Percentiles rank a stretch among this genome's conserved stretches.
phyloP scores from a whole-genome alignment of 1,284 basidiomycete genomes.

The Sporisorium graminicola region DNA sequence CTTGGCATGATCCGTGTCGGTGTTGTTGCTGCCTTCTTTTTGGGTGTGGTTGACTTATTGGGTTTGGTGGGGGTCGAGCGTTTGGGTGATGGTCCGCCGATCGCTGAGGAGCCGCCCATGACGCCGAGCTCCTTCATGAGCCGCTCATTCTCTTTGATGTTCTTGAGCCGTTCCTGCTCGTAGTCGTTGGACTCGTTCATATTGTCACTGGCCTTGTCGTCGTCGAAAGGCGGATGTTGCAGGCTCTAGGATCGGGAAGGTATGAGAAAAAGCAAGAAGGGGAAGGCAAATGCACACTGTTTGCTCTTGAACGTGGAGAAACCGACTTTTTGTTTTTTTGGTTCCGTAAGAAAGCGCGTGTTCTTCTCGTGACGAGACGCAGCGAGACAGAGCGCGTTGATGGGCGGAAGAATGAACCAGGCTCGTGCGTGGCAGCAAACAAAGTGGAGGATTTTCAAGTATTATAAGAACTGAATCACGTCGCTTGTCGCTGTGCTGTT shows the following conservation, averaged over 20 bases:
- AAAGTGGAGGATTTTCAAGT: constrained; percentile 5
- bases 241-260: background rate
- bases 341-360: constrained; percentile 1
- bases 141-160: constrained; percentile 65
- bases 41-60: constrained; percentile 38
- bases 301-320: constrained; percentile 5
- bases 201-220: background rate
- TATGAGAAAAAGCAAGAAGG: background rate
- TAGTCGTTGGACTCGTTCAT: constrained; percentile 54
- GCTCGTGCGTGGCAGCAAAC: constrained; percentile 6
- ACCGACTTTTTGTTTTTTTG: background rate
- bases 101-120: constrained; percentile 48
- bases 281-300: background rate
- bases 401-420: background rate
- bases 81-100: constrained; percentile 44
- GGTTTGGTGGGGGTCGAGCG: constrained; percentile 27
- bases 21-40: constrained; percentile 23
- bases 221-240: no score
- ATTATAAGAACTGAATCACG: no score
- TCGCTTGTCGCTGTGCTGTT: background rate
- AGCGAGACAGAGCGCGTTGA: constrained; percentile 2
- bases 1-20: constrained; percentile 47
- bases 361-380: background rate
- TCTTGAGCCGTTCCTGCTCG: constrained; percentile 63
- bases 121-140: constrained; percentile 64